Conservation (phyloP, 2,329 filamentous ascomycete genomes). For the Botrytis fabae region DNA sequence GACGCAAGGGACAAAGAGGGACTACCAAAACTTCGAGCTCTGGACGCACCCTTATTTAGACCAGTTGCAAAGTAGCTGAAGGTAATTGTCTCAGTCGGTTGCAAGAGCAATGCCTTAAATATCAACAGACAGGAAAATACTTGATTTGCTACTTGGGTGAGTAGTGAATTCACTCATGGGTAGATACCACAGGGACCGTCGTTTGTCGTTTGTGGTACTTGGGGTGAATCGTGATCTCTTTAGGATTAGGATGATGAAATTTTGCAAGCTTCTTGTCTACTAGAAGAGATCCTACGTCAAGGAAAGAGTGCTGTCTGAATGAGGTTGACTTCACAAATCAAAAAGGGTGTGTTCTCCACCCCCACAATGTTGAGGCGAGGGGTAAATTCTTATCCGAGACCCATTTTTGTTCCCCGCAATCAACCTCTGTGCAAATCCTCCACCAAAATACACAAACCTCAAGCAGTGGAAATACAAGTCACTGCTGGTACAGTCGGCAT, state of each 20-base stretch:
- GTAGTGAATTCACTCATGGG: background rate
- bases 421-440: slow-evolving; percentile 1
- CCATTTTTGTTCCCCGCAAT: slow-evolving; percentile 8
- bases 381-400: slow-evolving; percentile 18
- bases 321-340: background rate
- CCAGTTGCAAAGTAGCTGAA: too few species aligned
- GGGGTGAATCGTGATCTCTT: background rate
- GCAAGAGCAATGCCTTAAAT: background rate
- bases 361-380: background rate
- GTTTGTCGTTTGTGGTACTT: too few species aligned
- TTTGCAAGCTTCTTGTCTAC: background rate
- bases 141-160: background rate
- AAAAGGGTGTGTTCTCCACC: background rate
- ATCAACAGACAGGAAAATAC: background rate
- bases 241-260: background rate
- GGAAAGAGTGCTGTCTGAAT: fast-evolving
- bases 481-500: background rate
- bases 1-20: background rate
- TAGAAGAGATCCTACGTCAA: too few species aligned
- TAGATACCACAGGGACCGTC: background rate
- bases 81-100: background rate
- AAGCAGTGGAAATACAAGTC: background rate
- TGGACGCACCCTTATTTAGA: background rate
- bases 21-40: background rate
- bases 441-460: background rate